phyloP scores from a whole-genome alignment of 768 basidiomycete genomes.

The Dioszegia hungarica region DNA sequence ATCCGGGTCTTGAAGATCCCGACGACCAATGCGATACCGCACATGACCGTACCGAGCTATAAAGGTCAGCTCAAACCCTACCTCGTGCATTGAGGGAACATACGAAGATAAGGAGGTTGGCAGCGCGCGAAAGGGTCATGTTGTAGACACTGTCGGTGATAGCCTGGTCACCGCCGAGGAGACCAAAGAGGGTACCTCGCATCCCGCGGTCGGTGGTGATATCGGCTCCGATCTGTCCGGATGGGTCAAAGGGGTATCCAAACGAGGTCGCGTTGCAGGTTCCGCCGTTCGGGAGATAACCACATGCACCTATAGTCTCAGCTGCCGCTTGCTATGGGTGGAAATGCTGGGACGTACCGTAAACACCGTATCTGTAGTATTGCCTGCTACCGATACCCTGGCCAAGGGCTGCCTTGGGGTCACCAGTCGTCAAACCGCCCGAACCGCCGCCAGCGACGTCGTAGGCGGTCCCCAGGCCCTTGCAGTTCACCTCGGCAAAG shows the following conservation, averaged over 20 bases:
- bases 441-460: conserved; percentile 24
- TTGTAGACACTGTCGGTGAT: conserved; percentile 38
- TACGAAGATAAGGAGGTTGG: conserved; percentile 42
- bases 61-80: background rate
- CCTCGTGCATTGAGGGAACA: too few relatives aligned
- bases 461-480: conserved; percentile 26
- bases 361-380: conserved; percentile 44
- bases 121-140: conserved; percentile 25
- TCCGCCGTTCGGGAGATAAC: conserved; percentile 41
- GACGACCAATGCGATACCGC: conserved; percentile 34
- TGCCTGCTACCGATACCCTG: conserved; percentile 33
- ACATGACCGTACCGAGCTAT: conserved; percentile 34
- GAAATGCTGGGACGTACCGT: conserved; percentile 28
- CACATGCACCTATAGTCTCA: conserved; percentile 31
- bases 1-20: conserved; percentile 37
- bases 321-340: background rate
- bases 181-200: conserved; percentile 16
- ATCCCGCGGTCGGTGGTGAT: conserved; percentile 25
- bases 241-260: conserved; percentile 37
- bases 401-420: conserved; percentile 35
- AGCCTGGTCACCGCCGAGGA: conserved; percentile 24
- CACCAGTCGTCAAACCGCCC: conserved; percentile 33
- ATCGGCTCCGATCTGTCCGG: conserved; percentile 35
- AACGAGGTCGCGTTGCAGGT: conserved; percentile 43
- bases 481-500: conserved; percentile 39